Percentiles rank a stretch among this genome's conserved stretches.
Conservation (phyloP, 805 yeast genomes). For the Kluyveromyces wickerhamii region DNA sequence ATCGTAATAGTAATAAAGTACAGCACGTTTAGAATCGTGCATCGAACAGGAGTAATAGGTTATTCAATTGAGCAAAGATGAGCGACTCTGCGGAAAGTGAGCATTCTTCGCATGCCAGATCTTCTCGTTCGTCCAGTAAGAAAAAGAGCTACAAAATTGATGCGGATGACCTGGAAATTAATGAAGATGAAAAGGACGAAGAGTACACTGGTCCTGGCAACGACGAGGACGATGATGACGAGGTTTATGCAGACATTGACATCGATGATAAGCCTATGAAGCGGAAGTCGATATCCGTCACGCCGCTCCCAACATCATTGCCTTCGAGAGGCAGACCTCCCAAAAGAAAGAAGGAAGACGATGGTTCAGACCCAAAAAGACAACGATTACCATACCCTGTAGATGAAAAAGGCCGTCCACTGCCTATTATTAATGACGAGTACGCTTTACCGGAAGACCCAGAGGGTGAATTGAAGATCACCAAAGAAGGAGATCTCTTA, state of each 20-base stretch:
- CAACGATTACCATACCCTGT: conserved; percentile 38
- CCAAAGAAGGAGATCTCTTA: conserved; percentile 52
- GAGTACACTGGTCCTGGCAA: conserved; percentile 24
- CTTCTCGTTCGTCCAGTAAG: conserved; percentile 18
- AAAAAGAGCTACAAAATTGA: conserved; percentile 25
- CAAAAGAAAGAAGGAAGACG: conserved; percentile 13
- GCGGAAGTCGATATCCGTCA: conserved; percentile 16
- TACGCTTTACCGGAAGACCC: conserved; percentile 67
- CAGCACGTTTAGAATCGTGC: no score
- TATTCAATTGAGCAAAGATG: neutral
- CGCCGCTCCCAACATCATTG: conserved; percentile 9
- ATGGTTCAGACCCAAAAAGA: conserved; percentile 23
- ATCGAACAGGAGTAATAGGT: no score
- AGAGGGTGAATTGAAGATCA: conserved; percentile 70
- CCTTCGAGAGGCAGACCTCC: conserved; percentile 23
- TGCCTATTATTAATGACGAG: conserved; percentile 65
- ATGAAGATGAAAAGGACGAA: conserved; percentile 27
- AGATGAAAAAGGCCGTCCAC: conserved; percentile 64
- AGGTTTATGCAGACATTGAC: conserved; percentile 10
- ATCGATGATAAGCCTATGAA: conserved; percentile 17
- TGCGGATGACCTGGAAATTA: conserved; percentile 25
- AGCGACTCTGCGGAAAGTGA: neutral
- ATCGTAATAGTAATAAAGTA: no score
- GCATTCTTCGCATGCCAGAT: conserved; percentile 6
- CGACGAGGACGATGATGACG: conserved; percentile 21